Evolutionary conservation across 2,329 filamentous ascomycete species (phyloP).

Genomic region (Sphaerulina populicola): DNA sequence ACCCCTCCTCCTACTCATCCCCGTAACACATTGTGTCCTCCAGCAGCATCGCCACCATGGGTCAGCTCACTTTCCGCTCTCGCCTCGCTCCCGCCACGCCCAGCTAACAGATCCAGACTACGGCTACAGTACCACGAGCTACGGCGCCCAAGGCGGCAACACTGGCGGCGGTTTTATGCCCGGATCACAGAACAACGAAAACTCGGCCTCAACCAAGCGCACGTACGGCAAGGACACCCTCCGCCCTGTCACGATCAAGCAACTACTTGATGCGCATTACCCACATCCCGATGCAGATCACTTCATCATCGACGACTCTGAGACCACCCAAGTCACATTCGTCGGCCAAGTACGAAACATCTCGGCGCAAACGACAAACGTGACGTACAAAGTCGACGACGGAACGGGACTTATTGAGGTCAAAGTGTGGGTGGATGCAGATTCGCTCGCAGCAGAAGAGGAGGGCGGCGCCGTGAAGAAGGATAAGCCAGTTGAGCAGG

Average conservation of each 20-base stretch:
- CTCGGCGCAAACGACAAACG: conserved; percentile 78
- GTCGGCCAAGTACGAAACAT: conserved; percentile 86
- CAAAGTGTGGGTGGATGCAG: conserved; percentile 72
- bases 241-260: conserved; percentile 90
- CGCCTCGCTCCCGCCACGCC: background rate
- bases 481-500: conserved; percentile 57
- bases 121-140: conserved; percentile 49
- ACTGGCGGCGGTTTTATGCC: conserved; percentile 54
- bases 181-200: conserved; percentile 41
- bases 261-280: conserved; percentile 75
- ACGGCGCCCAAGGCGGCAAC: conserved; percentile 47
- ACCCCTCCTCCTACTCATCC: too few relatives aligned
- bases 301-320: conserved; percentile 72
- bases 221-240: conserved; percentile 73
- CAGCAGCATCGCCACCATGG: too few relatives aligned
- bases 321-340: conserved; percentile 66
- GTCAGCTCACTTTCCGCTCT: too few relatives aligned
- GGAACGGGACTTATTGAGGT: conserved; percentile 80
- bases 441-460: conserved; percentile 38
- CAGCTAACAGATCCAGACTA: conserved; percentile 25
- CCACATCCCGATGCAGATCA: conserved; percentile 60
- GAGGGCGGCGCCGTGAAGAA: conserved; percentile 36
- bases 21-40: too few relatives aligned
- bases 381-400: conserved; percentile 89
- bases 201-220: conserved; percentile 38